Evolutionary conservation across 129 eudicot genomes (phyloP).

Genomic region (Saussurea involucrata): DNA sequence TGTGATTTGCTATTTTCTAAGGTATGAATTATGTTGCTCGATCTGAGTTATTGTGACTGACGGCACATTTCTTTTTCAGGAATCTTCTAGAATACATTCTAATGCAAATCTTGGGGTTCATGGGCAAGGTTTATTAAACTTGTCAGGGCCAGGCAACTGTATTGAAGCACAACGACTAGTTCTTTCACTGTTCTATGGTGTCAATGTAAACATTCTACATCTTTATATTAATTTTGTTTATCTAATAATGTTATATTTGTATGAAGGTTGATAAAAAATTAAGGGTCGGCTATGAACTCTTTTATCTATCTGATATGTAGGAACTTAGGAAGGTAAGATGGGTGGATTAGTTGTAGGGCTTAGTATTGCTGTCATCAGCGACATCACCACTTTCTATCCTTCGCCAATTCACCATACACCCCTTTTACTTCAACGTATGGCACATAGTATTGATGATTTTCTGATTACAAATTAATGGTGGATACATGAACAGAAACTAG

Average conservation of each 20-base stretch:
- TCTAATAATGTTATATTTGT: neutral
- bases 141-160: conserved; percentile 89
- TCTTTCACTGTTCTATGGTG: conserved; percentile 79
- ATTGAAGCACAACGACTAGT: conserved; percentile 92
- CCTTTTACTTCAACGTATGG: no score
- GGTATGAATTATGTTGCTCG: neutral
- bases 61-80: conserved; percentile 42
- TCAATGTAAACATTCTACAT: conserved; percentile 53
- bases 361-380: no score
- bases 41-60: neutral
- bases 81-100: conserved; percentile 79
- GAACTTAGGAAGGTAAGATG: no score
- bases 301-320: neutral
- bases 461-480: no score
- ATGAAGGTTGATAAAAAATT: neutral
- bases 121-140: conserved; percentile 90
- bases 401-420: no score
- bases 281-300: neutral
- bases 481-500: no score
- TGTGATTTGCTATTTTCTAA: neutral
- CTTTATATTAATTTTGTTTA: neutral
- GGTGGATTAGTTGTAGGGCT: no score
- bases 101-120: conserved; percentile 96
- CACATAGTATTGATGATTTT: no score
- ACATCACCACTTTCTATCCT: no score